These are phyloP conservation scores for Fusarium equiseti DNA, from an alignment of 2,329 filamentous ascomycete genomes.

Conservation along the genomic window DNA sequence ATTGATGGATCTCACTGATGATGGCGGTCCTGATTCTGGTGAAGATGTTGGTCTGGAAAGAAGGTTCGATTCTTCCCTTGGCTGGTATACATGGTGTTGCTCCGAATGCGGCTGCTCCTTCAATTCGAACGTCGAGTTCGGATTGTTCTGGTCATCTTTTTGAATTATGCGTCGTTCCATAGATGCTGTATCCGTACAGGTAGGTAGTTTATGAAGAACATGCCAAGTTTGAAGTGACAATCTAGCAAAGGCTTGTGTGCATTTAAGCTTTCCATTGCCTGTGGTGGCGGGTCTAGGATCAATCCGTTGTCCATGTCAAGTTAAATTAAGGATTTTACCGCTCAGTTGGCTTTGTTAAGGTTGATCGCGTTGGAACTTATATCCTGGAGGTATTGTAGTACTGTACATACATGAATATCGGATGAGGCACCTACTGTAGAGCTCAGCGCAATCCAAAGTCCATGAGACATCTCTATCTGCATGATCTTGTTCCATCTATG, in stretches of 20 bases:
- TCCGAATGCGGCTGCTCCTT: neutral
- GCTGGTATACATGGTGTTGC: neutral
- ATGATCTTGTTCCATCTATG: neutral
- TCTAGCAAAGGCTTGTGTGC: neutral
- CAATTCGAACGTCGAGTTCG: slow-evolving; percentile 7
- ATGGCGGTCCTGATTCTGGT: neutral
- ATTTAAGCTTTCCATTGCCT: slow-evolving; percentile 27
- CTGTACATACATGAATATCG: neutral
- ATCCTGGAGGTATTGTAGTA: neutral
- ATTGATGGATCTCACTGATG: neutral
- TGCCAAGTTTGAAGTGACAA: neutral
- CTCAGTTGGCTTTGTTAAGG: neutral
- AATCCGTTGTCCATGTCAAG: slow-evolving; percentile 1
- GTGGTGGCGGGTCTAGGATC: slow-evolving; percentile 14
- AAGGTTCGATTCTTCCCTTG: slow-evolving; percentile 24
- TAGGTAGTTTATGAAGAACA: neutral
- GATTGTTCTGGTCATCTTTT: neutral
- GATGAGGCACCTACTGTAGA: neutral
- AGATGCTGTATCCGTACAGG: neutral
- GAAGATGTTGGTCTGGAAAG: slow-evolving; percentile 10
- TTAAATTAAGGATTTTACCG: slow-evolving; percentile 5
- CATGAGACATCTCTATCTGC: neutral
- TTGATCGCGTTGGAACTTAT: neutral
- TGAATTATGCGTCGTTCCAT: neutral
- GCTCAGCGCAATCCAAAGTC: neutral